Evolutionary conservation across 2,329 filamentous ascomycete species (phyloP).

Genomic region (Cladorrhinum sp.): DNA sequence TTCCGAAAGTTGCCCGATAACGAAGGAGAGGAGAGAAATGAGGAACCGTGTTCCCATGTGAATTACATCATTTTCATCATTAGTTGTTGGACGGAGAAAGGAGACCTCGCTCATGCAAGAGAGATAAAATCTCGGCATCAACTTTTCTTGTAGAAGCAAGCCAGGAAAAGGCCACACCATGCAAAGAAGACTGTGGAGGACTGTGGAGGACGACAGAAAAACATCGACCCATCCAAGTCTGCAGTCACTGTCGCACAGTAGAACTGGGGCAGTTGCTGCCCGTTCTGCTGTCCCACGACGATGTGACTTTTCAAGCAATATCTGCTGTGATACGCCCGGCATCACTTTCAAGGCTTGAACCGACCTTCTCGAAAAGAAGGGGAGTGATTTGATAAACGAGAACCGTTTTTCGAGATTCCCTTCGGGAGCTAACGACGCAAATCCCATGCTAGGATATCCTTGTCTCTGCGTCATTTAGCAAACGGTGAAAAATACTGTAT

Average conservation of each 20-base stretch:
- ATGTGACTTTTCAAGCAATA: neutral
- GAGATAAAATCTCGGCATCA: neutral
- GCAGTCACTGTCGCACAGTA: neutral
- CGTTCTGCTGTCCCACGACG: neutral
- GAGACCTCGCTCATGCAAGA: no score
- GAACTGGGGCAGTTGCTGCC: no score
- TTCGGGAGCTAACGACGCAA: neutral
- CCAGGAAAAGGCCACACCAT: neutral
- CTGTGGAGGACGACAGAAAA: neutral
- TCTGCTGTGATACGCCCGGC: neutral
- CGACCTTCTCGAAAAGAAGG: no score
- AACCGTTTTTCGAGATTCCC: neutral
- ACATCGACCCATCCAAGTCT: neutral
- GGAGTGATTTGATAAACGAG: neutral
- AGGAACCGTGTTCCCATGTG: neutral
- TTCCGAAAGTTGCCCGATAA: neutral
- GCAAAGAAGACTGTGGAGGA: neutral
- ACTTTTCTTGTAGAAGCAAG: neutral
- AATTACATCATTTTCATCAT: neutral
- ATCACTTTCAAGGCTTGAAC: no score
- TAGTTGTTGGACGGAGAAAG: neutral
- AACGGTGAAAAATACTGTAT: neutral
- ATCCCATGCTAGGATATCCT: neutral
- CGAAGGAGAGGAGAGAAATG: neutral
- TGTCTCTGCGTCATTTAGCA: neutral